Percentiles rank a stretch among this genome's conserved stretches.
These are phyloP conservation scores for Glycine tomentella DNA, from an alignment of 306 rosid species.

Conservation along the genomic window DNA sequence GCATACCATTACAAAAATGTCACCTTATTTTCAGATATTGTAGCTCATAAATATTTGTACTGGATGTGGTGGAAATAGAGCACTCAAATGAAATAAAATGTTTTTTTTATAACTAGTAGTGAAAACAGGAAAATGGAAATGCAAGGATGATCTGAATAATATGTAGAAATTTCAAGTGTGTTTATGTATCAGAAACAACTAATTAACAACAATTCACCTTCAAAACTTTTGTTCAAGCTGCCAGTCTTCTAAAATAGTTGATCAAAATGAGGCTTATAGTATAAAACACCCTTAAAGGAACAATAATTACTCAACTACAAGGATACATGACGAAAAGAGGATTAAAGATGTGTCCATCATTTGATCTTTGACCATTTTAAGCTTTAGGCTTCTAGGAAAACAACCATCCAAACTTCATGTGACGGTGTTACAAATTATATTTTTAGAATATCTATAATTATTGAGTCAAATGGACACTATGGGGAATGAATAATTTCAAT, in stretches of 20 bases:
- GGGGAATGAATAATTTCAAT: not conserved
- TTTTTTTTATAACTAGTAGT: too few relatives aligned
- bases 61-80: too few relatives aligned
- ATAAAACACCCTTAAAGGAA: slow-evolving; percentile 89
- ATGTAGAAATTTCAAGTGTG: slow-evolving; percentile 10
- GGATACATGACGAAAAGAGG: slow-evolving; percentile 26
- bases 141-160: not conserved
- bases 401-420: not conserved
- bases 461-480: not conserved
- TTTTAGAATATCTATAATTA: not conserved
- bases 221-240: slow-evolving; percentile 94
- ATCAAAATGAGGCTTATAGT: slow-evolving; percentile 96
- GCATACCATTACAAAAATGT: too few relatives aligned
- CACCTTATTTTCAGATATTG: too few relatives aligned
- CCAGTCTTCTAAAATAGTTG: slow-evolving; percentile 95
- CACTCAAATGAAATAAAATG: too few relatives aligned
- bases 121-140: too few relatives aligned
- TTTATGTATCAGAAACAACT: slow-evolving; percentile 26
- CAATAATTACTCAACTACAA: slow-evolving; percentile 85
- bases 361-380: not conserved
- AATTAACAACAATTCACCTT: slow-evolving; percentile 59
- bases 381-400: not conserved
- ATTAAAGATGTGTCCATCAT: not conserved
- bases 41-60: too few relatives aligned
- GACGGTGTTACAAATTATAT: not conserved